phyloP scores from a whole-genome alignment of 306 rosid genomes.

The peach (Prunus persica) region DNA sequence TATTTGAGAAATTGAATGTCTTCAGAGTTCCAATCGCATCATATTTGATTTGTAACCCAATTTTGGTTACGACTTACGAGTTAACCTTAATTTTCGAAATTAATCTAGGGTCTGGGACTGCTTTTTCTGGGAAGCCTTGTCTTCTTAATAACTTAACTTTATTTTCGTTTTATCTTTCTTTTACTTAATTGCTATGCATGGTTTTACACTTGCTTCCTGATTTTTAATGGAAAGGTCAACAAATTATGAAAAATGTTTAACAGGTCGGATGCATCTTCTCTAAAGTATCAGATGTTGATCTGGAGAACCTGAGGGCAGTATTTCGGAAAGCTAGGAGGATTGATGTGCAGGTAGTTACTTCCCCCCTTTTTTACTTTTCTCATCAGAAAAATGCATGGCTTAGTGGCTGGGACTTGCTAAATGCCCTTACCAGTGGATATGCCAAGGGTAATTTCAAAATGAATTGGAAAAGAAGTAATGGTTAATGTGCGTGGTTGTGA shows the following conservation, averaged over 20 bases:
- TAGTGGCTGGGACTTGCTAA: not conserved
- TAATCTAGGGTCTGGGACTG: not conserved
- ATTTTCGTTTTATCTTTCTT: not conserved
- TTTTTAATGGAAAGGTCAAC: conserved; percentile 6
- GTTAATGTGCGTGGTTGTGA: conserved; percentile 2
- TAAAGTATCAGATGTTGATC: conserved; percentile 47
- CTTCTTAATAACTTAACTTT: not conserved
- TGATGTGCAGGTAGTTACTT: conserved; percentile 61
- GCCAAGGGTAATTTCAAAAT: not conserved
- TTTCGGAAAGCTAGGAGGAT: conserved; percentile 38
- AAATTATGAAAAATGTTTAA: conserved; percentile 10
- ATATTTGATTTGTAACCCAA: not conserved
- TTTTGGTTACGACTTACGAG: not conserved
- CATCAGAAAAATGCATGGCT: conserved; percentile 8
- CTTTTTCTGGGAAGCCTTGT: not conserved
- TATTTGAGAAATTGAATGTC: not conserved
- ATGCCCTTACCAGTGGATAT: conserved; percentile 10
- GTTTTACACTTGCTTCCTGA: conserved; percentile 7
- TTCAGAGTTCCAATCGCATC: not conserved
- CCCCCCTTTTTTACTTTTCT: not conserved
- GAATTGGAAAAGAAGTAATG: not conserved
- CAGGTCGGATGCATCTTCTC: conserved; percentile 78
- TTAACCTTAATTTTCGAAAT: not conserved
- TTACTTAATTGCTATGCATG: not conserved
- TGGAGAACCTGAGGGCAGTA: conserved; percentile 43